Evolutionary conservation across 176 grass and related monocot species (phyloP).

Genomic region (Juncus inflexus): DNA sequence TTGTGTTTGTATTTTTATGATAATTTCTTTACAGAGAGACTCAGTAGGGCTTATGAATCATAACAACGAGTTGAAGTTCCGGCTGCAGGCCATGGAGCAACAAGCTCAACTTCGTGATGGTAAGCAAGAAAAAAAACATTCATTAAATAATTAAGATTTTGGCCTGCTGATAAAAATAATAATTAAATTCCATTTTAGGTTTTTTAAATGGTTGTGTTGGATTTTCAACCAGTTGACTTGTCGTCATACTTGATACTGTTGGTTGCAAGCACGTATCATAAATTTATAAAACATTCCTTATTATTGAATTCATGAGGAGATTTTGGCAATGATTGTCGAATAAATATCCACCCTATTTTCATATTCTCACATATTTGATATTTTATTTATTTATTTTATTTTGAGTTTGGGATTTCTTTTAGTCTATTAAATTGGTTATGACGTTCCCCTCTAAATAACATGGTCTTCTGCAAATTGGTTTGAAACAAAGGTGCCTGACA

Average conservation of each 20-base stretch:
- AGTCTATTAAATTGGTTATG: not conserved
- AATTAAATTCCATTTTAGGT: too few species aligned
- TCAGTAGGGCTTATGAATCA: constrained; percentile 51
- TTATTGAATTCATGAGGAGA: constrained; percentile 8
- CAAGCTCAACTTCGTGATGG: constrained; percentile 86
- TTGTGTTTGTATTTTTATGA: not conserved
- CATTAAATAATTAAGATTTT: too few species aligned
- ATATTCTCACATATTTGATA: too few species aligned
- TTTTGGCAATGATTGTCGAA: not conserved
- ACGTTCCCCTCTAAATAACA: not conserved
- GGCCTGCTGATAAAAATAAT: too few species aligned
- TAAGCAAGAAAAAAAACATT: constrained; percentile 27
- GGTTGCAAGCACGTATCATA: constrained; percentile 21
- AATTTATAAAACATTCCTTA: not conserved
- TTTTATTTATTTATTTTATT: constrained; percentile 1
- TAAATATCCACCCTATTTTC: not conserved
- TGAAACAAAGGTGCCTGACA: not conserved
- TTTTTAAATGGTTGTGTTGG: too few species aligned
- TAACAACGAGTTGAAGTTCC: constrained; percentile 90
- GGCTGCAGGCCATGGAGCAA: constrained; percentile 96
- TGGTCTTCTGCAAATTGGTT: too few species aligned
- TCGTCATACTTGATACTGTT: constrained; percentile 4
- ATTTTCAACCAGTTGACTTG: constrained; percentile 20
- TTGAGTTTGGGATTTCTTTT: not conserved
- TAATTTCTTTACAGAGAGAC: constrained; percentile 45